Base-by-base conservation (phyloP, 2,329 filamentous ascomycete species). In the Blastomyces percursus region DNA sequence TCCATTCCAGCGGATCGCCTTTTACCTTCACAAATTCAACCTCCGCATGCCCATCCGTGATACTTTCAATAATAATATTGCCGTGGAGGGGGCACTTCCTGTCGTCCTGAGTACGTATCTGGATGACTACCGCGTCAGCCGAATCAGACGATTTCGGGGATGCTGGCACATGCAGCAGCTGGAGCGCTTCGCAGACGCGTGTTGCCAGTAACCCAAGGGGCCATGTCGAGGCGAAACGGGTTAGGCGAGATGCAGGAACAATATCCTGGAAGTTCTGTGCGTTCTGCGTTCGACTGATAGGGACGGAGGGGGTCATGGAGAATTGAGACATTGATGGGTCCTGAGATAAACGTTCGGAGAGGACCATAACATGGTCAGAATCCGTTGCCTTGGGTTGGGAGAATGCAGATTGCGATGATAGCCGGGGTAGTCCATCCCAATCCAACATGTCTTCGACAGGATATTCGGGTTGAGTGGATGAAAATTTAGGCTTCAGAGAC, bases 1-100 rank as follows among this genome's bases (percentile, higher is more conserved):
- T 84, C 94, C 95, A 99, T 78, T 97, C 93, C 59, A 99, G 77
- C 5, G 94, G 94, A 78, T 99, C 94, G 6, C 94, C 94, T 78
- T 96, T 96, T 61, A 90, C 83, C 78, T 99, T 99, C 67, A 95
- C 84, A 72, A 99, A 97, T 60, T 91, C 83, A 35, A 96, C 89
- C 74, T 96, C 92, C 30, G 92, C 81, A 40, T 93, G 75, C 64
- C 89, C 87, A 21, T 77, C 78, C 0, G 78, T 78, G 1, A 79
- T 75, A 59, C 70, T 72, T 58, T 79, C 77, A 56, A 79, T 71
- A 8, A 77, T 68, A 11, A 79, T 75, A 42, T 78, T 78, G 3
- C 77, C 77, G 46, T 77, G 75, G 1, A 79, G 66, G 5, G 73
- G 71, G 66, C 78, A 75, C 70, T 77, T 70, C 66, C 77, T 67